These are phyloP conservation scores for Mycena rebaudengoi DNA, from an alignment of 768 basidiomycete species.

Conservation along the genomic window DNA sequence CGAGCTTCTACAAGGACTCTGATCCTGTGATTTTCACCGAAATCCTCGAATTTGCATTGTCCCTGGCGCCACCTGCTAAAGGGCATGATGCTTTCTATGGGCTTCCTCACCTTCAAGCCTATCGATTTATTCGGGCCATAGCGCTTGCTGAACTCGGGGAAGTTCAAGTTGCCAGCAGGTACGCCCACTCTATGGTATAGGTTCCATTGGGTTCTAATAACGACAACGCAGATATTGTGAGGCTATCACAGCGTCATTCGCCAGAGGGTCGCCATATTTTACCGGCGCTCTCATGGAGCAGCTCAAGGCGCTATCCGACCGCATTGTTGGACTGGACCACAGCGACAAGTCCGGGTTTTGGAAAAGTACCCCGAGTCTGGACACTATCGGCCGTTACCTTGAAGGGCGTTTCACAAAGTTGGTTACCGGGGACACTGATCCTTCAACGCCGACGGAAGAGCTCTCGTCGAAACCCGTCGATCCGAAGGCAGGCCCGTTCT, in stretches of 20 bases:
- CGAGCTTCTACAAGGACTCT: slow-evolving; percentile 66
- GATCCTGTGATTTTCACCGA: slow-evolving; percentile 90
- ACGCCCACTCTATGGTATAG: slow-evolving; percentile 15
- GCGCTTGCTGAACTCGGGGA: slow-evolving; percentile 86
- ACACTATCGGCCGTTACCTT: slow-evolving; percentile 91
- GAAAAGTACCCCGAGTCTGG: slow-evolving; percentile 93
- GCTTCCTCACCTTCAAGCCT: slow-evolving; percentile 87
- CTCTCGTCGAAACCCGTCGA: slow-evolving; percentile 43
- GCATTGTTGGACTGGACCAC: slow-evolving; percentile 75
- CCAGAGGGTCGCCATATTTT: slow-evolving; percentile 70
- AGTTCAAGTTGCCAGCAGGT: slow-evolving; percentile 80
- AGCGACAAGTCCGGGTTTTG: slow-evolving; percentile 84
- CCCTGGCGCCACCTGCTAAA: slow-evolving; percentile 74
- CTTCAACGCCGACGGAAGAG: slow-evolving; percentile 49
- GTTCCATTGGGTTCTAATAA: background rate
- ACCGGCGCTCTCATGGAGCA: slow-evolving; percentile 74
- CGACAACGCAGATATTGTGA: slow-evolving; percentile 81
- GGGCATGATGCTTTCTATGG: slow-evolving; percentile 89
- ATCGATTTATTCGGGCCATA: slow-evolving; percentile 81
- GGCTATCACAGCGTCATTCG: slow-evolving; percentile 77
- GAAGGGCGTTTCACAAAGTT: slow-evolving; percentile 93
- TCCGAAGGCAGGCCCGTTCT: slow-evolving; percentile 80
- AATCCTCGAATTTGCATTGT: slow-evolving; percentile 90
- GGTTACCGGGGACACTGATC: slow-evolving; percentile 90
- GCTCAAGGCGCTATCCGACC: slow-evolving; percentile 80